Base-by-base conservation (phyloP, 208 protist genomes). In the Borovskyia barvae region DNA sequence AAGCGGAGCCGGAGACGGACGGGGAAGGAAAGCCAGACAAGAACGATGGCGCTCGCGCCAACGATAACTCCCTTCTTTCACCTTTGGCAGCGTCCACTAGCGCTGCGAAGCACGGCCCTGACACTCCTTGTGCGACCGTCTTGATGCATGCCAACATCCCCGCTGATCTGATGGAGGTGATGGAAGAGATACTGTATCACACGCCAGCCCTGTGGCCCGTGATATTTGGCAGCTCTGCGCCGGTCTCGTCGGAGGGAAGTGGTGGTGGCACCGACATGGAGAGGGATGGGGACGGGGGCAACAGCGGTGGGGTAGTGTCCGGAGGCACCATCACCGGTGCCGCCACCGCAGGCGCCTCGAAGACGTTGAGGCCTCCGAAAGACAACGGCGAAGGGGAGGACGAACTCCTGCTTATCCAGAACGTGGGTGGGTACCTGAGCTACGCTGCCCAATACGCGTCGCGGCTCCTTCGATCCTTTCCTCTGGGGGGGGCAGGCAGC, bases 111-210 rank as follows among this genome's bases (percentile, higher is more conserved):
- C 41, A 28, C 11, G 25, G 50, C 22, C 11, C 28, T 5, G 46
- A 15, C 5, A 22, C 33, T 22, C 35, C 15, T n/a, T 40, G 54
- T 3, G 36, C 56, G 0, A 63, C 72, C 2, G 35, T 75, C 0
- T 46, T 75, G 0, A 49, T 94, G 8, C 74, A 87, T 53, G 81
- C 84, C 49, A 52, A 42, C 43, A 72, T 87, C 40, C 87, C 87
- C 3, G 75, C 84, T 37, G 87, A 94, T 45, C 77, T 73, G 37
- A 29, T 91, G 12, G 81, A 89, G 40, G 63, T 91, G 19, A 53
- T 90, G 5, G 83, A 85, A 43, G 60, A 71, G 2, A 48, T 90
- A 9, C 65, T 94, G 17, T 85, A 91, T 40, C 70, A 61, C n/a
- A 42, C 80, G 5, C 72, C 77, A 3, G 53, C 45, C 24, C 32